Evolutionary conservation across 768 basidiomycete genomes (phyloP).

Genomic region (Stropharia rugosoannulata): DNA sequence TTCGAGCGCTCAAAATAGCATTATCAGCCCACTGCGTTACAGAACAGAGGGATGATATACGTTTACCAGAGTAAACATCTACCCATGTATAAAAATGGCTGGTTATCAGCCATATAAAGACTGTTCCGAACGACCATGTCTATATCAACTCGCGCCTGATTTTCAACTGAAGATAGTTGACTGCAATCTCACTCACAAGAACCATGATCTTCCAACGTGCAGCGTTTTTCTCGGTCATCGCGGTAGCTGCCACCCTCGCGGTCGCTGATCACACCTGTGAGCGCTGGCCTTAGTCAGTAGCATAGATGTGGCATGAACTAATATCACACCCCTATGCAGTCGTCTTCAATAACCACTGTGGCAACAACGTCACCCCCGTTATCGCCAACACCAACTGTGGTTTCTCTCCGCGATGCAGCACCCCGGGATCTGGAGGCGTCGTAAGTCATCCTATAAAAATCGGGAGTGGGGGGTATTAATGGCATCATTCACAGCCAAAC

Average conservation of each 20-base stretch:
- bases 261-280: constrained; percentile 21
- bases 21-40: too few relatives aligned
- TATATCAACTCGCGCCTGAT: too few relatives aligned
- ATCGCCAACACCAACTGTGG: constrained; percentile 39
- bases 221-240: not conserved
- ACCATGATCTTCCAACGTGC: constrained; percentile 2
- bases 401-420: constrained; percentile 37
- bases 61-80: too few relatives aligned
- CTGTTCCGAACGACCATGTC: too few relatives aligned
- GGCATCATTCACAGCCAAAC: constrained; percentile 19
- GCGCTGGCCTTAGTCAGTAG: not conserved
- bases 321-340: constrained; percentile 17
- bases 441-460: constrained; percentile 12
- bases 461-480: not conserved
- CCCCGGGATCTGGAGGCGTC: constrained; percentile 33
- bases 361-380: constrained; percentile 27
- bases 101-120: too few relatives aligned
- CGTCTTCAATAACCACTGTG: constrained; percentile 34
- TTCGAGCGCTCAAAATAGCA: too few relatives aligned
- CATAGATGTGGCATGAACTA: not conserved
- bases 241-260: constrained; percentile 8
- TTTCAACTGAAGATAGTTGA: too few relatives aligned
- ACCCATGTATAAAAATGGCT: too few relatives aligned
- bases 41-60: too few relatives aligned
- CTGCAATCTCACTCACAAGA: not conserved